These are phyloP conservation scores for Aegilops umbellulata DNA, from an alignment of 176 grass and related monocot species.

Conservation along the genomic window DNA sequence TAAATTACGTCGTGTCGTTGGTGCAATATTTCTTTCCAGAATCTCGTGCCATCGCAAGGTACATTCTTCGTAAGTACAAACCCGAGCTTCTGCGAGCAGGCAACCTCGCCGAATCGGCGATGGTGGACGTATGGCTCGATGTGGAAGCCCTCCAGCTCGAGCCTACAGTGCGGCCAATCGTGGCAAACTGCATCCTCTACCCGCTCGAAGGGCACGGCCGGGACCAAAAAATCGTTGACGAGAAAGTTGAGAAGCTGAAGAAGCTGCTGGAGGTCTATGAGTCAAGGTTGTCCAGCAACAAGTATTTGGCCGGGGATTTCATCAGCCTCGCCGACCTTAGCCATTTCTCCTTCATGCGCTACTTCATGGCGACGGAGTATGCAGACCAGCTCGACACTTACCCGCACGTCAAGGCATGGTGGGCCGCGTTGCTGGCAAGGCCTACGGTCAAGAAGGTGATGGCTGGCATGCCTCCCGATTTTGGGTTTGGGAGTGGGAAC, in stretches of 20 bases:
- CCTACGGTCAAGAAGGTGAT: slow-evolving; percentile 16
- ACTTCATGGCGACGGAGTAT: slow-evolving; percentile 11
- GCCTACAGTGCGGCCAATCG: background rate
- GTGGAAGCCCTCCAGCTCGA: slow-evolving; percentile 43
- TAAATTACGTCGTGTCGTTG: no score
- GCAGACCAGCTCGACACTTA: slow-evolving; percentile 14
- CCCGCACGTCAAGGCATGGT: slow-evolving; percentile 53
- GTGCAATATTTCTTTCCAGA: slow-evolving; percentile 5
- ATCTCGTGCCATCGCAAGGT: slow-evolving; percentile 41
- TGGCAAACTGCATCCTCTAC: slow-evolving; percentile 17
- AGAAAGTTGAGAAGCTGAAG: slow-evolving; percentile 16
- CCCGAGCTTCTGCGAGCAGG: slow-evolving; percentile 15
- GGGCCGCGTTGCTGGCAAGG: slow-evolving; percentile 31
- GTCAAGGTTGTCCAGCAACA: background rate
- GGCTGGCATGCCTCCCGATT: no score
- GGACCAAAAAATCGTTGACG: slow-evolving; percentile 35
- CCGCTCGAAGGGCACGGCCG: background rate
- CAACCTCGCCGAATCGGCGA: slow-evolving; percentile 15
- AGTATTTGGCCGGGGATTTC: background rate
- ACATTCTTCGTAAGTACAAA: background rate
- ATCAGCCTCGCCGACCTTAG: no score
- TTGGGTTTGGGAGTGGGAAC: background rate
- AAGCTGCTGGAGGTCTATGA: slow-evolving; percentile 45
- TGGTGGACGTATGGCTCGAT: slow-evolving; percentile 50
- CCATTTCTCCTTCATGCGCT: no score